Conservation (phyloP, 2,329 filamentous ascomycete species). For the Juglanconis sp. region DNA sequence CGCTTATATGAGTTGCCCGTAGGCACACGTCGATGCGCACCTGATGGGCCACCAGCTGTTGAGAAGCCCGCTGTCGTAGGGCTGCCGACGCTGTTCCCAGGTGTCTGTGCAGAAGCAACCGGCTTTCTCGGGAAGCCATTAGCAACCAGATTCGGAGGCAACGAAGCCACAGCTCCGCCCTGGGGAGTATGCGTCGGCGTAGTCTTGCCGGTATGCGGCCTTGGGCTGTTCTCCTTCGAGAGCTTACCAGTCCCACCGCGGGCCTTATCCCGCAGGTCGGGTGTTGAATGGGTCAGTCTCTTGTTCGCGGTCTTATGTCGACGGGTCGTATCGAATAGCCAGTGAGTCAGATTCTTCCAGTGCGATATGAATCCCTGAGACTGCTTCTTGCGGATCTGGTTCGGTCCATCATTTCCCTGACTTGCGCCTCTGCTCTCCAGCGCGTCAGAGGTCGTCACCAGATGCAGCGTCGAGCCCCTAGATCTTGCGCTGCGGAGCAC, state of each 20-base stretch:
- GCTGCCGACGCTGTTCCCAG: conserved; percentile 25
- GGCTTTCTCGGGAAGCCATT: conserved; percentile 41
- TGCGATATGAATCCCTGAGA: conserved; percentile 58
- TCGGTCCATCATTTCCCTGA: conserved; percentile 31
- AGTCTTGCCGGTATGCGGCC: conserved; percentile 60
- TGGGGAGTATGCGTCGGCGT: conserved; percentile 37
- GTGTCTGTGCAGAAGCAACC: conserved; percentile 14
- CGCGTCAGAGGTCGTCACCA: conserved; percentile 66
- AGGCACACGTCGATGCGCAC: conserved; percentile 26
- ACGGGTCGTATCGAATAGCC: conserved; percentile 58
- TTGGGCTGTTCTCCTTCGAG: conserved; percentile 52
- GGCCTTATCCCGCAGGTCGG: conserved; percentile 54
- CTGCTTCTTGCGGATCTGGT: conserved; percentile 54
- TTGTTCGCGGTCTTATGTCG: conserved; percentile 47
- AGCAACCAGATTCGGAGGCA: conserved; percentile 49
- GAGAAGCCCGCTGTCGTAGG: conserved; percentile 29
- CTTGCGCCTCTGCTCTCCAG: conserved; percentile 34
- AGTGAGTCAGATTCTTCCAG: conserved; percentile 64
- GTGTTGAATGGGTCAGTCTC: conserved; percentile 55
- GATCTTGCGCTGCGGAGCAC: conserved; percentile 65
- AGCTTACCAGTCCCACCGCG: conserved; percentile 37
- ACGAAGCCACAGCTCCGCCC: conserved; percentile 36
- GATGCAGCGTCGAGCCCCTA: conserved; percentile 79
- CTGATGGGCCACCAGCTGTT: conserved; percentile 17
- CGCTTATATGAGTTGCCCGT: conserved; percentile 56